A percentile compares a stretch with the other conserved stretches of the same genome.
Conservation (phyloP, 2,329 filamentous ascomycete genomes). For the Trichophyton simii region DNA sequence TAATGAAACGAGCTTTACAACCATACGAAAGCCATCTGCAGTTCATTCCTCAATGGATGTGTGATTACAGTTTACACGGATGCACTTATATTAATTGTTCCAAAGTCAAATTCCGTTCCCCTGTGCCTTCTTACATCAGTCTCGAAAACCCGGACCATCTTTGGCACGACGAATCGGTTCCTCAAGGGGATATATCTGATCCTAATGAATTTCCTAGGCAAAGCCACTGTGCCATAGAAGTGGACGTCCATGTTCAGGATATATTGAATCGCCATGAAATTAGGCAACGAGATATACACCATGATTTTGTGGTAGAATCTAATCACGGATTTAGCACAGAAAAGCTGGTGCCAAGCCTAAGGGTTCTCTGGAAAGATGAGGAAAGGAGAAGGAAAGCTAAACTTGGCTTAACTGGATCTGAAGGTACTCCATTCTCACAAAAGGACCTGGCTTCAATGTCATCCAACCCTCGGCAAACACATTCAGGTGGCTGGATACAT, state of each 20-base stretch:
- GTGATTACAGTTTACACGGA: constrained; percentile 93
- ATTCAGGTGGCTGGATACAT: constrained; percentile 79
- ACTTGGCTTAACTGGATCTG: constrained; percentile 51
- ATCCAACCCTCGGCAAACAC: constrained; percentile 59
- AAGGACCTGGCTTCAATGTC: constrained; percentile 84
- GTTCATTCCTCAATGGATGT: constrained; percentile 93
- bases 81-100: constrained; percentile 71
- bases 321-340: constrained; percentile 52
- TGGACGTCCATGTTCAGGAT: constrained; percentile 78
- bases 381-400: constrained; percentile 61
- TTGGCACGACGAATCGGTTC: constrained; percentile 70
- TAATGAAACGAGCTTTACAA: constrained; percentile 73
- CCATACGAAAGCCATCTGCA: constrained; percentile 91
- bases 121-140: constrained; percentile 58
- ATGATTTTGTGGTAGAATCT: constrained; percentile 67
- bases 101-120: constrained; percentile 59
- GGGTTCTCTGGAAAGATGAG: constrained; percentile 83
- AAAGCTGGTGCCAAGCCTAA: constrained; percentile 89
- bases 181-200: constrained; percentile 46
- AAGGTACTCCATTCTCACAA: constrained; percentile 63
- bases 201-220: constrained; percentile 56
- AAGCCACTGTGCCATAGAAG: constrained; percentile 80
- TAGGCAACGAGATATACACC: constrained; percentile 64
- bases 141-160: constrained; percentile 50
- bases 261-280: constrained; percentile 74